These are phyloP conservation scores for Paratinospora sagittata DNA, from an alignment of 164 flowering plant species.

Conservation along the genomic window DNA sequence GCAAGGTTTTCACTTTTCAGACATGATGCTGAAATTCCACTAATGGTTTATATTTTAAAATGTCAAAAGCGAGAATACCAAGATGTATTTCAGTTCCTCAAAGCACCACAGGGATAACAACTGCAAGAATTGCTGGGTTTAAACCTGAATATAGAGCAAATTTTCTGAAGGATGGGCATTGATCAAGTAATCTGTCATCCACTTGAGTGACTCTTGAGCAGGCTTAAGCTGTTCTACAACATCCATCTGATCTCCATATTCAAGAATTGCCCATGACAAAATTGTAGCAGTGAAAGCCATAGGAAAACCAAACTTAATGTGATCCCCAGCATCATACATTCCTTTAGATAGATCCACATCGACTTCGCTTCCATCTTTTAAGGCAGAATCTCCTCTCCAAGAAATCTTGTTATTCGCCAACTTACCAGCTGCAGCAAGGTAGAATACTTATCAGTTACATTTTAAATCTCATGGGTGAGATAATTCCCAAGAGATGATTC, in stretches of 20 bases:
- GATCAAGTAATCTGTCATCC: slow-evolving; percentile 91
- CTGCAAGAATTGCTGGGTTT: not conserved
- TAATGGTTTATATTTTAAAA: not conserved
- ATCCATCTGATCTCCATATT: slow-evolving; percentile 94
- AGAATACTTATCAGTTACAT: slow-evolving; percentile 1
- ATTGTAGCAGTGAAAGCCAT: slow-evolving; percentile 95
- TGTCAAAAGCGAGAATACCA: not conserved
- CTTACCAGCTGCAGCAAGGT: slow-evolving; percentile 52
- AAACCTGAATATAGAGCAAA: slow-evolving; percentile 87
- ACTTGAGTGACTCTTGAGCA: slow-evolving; percentile 70
- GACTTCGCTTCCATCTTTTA: slow-evolving; percentile 60
- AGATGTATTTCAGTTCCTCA: not conserved
- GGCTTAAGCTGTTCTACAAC: slow-evolving; percentile 51
- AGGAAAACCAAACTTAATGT: slow-evolving; percentile 85
- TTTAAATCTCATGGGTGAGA: not conserved
- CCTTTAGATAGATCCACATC: slow-evolving; percentile 80
- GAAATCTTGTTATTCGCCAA: slow-evolving; percentile 54
- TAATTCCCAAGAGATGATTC: not conserved
- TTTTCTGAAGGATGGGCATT: slow-evolving; percentile 66
- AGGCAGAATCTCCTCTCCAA: slow-evolving; percentile 86
- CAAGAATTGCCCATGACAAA: slow-evolving; percentile 90
- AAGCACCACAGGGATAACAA: not conserved
- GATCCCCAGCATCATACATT: slow-evolving; percentile 98
- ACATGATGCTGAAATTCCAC: not conserved
- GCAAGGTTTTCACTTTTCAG: not conserved